phyloP scores from a whole-genome alignment of 108 stramenopile genomes.

The Skeletonema potamos region DNA sequence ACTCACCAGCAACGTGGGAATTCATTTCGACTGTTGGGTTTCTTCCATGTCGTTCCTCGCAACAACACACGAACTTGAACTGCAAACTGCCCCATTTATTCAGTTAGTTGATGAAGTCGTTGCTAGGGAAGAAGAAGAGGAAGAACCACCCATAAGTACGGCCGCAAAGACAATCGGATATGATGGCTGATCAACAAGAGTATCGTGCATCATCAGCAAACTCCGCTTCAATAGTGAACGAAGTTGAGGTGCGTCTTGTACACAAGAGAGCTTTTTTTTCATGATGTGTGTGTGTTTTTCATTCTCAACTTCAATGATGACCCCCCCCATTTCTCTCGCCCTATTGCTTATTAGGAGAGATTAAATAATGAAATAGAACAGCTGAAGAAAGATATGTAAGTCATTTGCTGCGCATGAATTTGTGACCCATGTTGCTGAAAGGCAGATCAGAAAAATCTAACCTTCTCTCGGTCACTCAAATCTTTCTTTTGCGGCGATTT shows the following conservation, averaged over 20 bases:
- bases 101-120: no score
- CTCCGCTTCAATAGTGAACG: neutral
- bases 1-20: no score
- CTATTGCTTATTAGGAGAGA: constrained; percentile 11
- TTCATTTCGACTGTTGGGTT: no score
- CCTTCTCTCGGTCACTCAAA: neutral
- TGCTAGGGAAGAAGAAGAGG: neutral
- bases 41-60: no score
- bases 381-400: constrained; percentile 29
- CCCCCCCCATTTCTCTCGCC: neutral
- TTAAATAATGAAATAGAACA: constrained; percentile 34
- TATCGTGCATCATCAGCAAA: neutral
- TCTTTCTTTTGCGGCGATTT: neutral
- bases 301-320: neutral
- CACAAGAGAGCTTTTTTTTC: no score
- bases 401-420: neutral
- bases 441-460: neutral
- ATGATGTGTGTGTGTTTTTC: no score
- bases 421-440: neutral
- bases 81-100: no score
- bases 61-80: no score
- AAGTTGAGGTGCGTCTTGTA: neutral
- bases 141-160: neutral
- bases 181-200: neutral
- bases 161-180: neutral